Conservation (phyloP, 495 filamentous ascomycete genomes). For the Mytilinidion resinicola region DNA sequence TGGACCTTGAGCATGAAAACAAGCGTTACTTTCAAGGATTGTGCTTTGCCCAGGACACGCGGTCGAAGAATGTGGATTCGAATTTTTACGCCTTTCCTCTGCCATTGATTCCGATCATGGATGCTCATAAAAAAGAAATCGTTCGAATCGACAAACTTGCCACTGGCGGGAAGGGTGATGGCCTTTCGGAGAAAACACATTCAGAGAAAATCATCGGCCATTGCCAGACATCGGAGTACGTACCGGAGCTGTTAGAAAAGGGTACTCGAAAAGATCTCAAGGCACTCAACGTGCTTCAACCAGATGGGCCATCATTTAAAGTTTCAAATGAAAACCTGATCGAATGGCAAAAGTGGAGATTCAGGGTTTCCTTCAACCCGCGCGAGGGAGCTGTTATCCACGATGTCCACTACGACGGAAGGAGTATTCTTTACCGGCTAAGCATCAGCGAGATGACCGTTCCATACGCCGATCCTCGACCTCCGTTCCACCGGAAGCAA, state of each 20-base stretch:
- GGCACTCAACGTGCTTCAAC: constrained; percentile 30
- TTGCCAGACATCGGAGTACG: constrained; percentile 44
- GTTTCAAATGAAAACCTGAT: constrained; percentile 28
- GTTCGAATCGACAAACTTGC: constrained; percentile 49
- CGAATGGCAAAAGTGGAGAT: constrained; percentile 39
- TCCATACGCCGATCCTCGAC: constrained; percentile 42
- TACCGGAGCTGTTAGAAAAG: constrained; percentile 46
- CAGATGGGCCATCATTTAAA: constrained; percentile 32
- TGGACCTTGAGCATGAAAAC: constrained; percentile 50
- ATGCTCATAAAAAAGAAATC: constrained; percentile 46
- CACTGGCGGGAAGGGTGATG: constrained; percentile 45
- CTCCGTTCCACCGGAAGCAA: constrained; percentile 33
- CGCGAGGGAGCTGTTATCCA: constrained; percentile 37
- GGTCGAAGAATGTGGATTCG: constrained; percentile 44
- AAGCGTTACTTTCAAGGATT: constrained; percentile 50
- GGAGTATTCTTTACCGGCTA: constrained; percentile 63
- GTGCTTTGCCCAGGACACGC: constrained; percentile 47
- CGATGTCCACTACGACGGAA: constrained; percentile 57
- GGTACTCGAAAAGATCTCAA: constrained; percentile 28
- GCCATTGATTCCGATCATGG: constrained; percentile 51
- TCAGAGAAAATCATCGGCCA: constrained; percentile 41
- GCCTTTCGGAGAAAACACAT: constrained; percentile 35
- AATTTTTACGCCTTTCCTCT: constrained; percentile 55
- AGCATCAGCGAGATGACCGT: constrained; percentile 72
- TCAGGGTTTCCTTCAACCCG: constrained; percentile 35